Base-by-base conservation (phyloP, 805 yeast genomes). In the Ogataea corticis region DNA sequence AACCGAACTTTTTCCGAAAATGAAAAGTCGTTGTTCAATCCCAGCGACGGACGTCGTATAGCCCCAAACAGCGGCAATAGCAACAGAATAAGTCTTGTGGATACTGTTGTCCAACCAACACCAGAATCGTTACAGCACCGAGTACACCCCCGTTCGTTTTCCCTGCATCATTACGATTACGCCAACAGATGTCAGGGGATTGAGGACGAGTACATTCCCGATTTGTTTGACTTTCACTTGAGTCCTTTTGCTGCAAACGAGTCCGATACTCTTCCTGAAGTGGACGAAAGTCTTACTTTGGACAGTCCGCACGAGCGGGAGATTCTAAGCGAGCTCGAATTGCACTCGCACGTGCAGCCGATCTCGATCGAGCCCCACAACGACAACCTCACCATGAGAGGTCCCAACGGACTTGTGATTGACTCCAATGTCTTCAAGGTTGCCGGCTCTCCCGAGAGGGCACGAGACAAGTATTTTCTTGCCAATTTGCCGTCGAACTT, bases 161-260 rank as follows among this genome's bases (percentile, higher is more conserved):
- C 40, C 3, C n/a, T 37, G 29, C 40, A 28, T 12, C 18, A 28
- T 17, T 17, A n/a, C 12, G 40, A 37, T 15, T 37, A 37, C 23
- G 23, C 32, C 12, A 25, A 27, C 32, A 28, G 27, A 16, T 28
- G 40, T 27, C 47, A 46, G 28, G 90, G 88, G 0, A 68, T 85
- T 52, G 85, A 82, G 56, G 92, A 85, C 60, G 94, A 87, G 57
- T 86, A 85, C 56, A 75, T 87, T 13, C 92, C 92, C 0, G 87
- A 83, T 38, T 68, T 86, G 16, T 32, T 37, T 17, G 46, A 36
- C 23, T 82, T 82, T 34, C 49, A 58, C 33, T 42, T 58, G 14
- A 21, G 45, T 0, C 46, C 45, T 7, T 61, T 53, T 45, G 56
- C 54, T n/a, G 23, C 19, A 10, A 38, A 30, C 18, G 35, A 42